Evolutionary conservation across 305 asterid genomes (phyloP).

Genomic region (Caryopteris hybrid): DNA sequence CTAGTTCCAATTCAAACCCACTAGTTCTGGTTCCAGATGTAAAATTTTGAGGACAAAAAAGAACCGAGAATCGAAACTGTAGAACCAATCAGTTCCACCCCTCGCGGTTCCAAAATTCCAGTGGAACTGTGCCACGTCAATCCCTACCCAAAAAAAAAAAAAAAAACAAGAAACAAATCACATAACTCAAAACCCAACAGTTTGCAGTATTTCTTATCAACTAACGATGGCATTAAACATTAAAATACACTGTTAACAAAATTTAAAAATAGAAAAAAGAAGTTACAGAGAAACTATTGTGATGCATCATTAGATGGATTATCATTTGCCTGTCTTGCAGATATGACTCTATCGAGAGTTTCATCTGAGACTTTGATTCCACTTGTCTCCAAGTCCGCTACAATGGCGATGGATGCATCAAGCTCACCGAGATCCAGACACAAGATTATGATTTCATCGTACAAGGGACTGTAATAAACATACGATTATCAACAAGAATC

Average conservation of each 20-base stretch:
- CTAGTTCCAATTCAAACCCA: too few species aligned
- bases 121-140: too few species aligned
- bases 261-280: slow-evolving; percentile 20
- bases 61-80: too few species aligned
- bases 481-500: slow-evolving; percentile 3
- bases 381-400: slow-evolving; percentile 85
- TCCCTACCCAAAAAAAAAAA: too few species aligned
- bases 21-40: too few species aligned
- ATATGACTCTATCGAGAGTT: slow-evolving; percentile 86
- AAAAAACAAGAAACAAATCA: too few species aligned
- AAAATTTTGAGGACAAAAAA: too few species aligned
- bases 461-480: slow-evolving; percentile 61
- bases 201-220: background rate
- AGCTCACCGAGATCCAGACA: slow-evolving; percentile 93
- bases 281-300: slow-evolving; percentile 13
- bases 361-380: slow-evolving; percentile 89
- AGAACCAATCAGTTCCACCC: too few species aligned
- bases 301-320: slow-evolving; percentile 31
- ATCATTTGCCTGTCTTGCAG: slow-evolving; percentile 61
- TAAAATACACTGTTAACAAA: slow-evolving; percentile 9
- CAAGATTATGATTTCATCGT: slow-evolving; percentile 69
- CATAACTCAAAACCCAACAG: background rate
- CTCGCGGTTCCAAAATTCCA: too few species aligned
- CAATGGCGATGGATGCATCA: slow-evolving; percentile 91
- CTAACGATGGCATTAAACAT: background rate